Conservation (phyloP, 495 filamentous ascomycete genomes). For the Aspergillus leporis region DNA sequence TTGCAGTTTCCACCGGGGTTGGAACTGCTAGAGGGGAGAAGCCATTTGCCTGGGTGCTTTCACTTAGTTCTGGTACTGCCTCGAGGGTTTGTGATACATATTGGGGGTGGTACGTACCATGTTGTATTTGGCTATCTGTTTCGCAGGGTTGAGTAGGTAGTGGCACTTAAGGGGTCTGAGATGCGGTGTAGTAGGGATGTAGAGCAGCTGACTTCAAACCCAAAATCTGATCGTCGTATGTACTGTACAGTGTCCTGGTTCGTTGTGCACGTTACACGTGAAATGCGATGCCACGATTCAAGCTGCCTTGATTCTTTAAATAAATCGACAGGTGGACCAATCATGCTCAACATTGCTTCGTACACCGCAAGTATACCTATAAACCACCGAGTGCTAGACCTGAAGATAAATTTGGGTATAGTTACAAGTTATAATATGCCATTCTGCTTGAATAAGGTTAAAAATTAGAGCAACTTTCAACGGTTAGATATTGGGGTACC, state of each 20-base stretch:
- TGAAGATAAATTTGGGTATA: no score
- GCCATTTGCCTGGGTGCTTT: background rate
- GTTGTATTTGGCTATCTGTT: background rate
- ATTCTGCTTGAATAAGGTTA: no score
- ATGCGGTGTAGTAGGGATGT: background rate
- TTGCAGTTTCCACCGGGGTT: background rate
- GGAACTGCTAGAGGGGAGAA: conserved; percentile 1
- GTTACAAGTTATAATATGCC: no score
- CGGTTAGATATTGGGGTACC: background rate
- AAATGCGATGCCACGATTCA: background rate
- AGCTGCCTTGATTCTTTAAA: background rate
- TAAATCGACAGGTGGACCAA: background rate
- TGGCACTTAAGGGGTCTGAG: background rate
- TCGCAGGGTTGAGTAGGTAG: background rate
- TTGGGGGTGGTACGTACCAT: background rate
- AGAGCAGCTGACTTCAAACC: background rate
- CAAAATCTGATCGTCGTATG: no score
- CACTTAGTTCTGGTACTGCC: background rate
- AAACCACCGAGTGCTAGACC: no score
- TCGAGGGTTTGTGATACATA: background rate
- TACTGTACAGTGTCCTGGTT: background rate
- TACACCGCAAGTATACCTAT: background rate
- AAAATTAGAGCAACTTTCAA: background rate
- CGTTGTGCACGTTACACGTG: background rate
- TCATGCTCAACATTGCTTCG: background rate